Percentiles rank a stretch among this genome's conserved stretches.
These are phyloP conservation scores for Apiotrichum domesticum DNA, from an alignment of 1,284 basidiomycete species.

Conservation along the genomic window DNA sequence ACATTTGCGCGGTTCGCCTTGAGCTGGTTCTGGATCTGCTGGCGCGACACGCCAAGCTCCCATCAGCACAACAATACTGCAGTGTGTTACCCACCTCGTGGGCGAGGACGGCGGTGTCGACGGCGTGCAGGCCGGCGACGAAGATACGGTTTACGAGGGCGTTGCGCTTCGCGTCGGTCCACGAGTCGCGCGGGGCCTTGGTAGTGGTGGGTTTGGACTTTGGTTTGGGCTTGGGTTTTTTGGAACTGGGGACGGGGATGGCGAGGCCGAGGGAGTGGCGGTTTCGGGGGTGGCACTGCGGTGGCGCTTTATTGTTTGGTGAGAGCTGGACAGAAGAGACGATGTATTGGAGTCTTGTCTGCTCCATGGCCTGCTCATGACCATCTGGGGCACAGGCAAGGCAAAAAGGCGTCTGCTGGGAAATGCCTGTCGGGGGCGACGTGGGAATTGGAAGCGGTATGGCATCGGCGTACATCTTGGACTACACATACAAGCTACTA, in stretches of 20 bases:
- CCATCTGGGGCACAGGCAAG: too few species aligned
- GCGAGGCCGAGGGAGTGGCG: neutral
- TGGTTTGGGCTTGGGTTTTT: too few species aligned
- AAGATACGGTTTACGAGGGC: conserved; percentile 1
- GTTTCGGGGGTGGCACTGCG: neutral
- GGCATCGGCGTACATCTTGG: too few species aligned
- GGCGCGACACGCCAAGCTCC: conserved; percentile 5
- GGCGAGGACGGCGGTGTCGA: neutral
- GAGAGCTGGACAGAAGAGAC: too few species aligned
- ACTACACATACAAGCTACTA: too few species aligned
- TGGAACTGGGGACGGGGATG: too few species aligned
- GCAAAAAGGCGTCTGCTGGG: too few species aligned
- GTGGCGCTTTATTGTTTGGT: neutral
- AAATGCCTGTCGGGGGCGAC: too few species aligned
- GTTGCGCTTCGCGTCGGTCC: conserved; percentile 1
- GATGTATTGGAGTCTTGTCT: too few species aligned
- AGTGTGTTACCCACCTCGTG: neutral
- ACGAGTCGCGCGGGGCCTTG: neutral
- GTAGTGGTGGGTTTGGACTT: neutral
- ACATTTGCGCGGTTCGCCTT: conserved; percentile 7
- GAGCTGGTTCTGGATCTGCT: conserved; percentile 7
- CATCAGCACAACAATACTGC: neutral
- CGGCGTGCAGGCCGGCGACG: neutral
- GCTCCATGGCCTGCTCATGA: too few species aligned
- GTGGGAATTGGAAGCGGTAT: too few species aligned